Percentiles rank a stretch among this genome's conserved stretches.
phyloP scores from a whole-genome alignment of 768 basidiomycete genomes.

The Podaxis pistillaris region DNA sequence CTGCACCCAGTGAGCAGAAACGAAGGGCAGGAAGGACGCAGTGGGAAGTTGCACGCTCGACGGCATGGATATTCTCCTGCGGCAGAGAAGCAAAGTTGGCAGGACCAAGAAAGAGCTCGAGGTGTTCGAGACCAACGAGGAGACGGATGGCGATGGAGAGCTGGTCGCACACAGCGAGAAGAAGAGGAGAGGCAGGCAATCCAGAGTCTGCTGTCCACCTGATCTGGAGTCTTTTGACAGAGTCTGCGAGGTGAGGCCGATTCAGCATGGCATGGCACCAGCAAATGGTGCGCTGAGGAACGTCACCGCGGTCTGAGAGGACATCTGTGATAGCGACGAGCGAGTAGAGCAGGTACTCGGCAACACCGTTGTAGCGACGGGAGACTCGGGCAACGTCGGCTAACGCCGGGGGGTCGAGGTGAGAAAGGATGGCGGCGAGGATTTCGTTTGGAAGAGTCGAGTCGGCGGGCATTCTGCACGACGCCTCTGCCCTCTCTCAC shows the following conservation, averaged over 20 bases:
- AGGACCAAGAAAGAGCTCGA: constrained; percentile 53
- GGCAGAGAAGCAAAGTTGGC: constrained; percentile 32
- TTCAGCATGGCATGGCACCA: constrained; percentile 53
- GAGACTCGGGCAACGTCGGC: constrained; percentile 43
- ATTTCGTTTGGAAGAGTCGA: constrained; percentile 55
- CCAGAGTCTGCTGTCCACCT: constrained; percentile 50
- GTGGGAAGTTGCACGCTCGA: constrained; percentile 43
- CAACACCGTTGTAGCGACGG: constrained; percentile 47
- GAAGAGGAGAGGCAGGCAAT: constrained; percentile 24
- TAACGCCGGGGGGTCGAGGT: constrained; percentile 37
- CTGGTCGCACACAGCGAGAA: constrained; percentile 38
- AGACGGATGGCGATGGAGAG: constrained; percentile 35
- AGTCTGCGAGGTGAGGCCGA: constrained; percentile 44
- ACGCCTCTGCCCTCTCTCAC: constrained; percentile 7
- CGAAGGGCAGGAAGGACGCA: constrained; percentile 40
- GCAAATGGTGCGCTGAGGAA: constrained; percentile 40
- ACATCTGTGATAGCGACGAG: constrained; percentile 47
- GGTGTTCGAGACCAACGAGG: constrained; percentile 45
- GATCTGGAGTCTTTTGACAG: constrained; percentile 46
- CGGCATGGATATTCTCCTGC: constrained; percentile 34
- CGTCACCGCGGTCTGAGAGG: constrained; percentile 38
- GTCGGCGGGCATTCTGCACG: constrained; percentile 14
- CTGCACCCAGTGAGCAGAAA: constrained; percentile 43
- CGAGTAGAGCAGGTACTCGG: constrained; percentile 59
- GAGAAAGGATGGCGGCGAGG: constrained; percentile 45